A percentile compares a stretch with the other conserved stretches of the same genome.
phyloP scores from a whole-genome alignment of 768 basidiomycete genomes.

The Clitopilus hobsonii region DNA sequence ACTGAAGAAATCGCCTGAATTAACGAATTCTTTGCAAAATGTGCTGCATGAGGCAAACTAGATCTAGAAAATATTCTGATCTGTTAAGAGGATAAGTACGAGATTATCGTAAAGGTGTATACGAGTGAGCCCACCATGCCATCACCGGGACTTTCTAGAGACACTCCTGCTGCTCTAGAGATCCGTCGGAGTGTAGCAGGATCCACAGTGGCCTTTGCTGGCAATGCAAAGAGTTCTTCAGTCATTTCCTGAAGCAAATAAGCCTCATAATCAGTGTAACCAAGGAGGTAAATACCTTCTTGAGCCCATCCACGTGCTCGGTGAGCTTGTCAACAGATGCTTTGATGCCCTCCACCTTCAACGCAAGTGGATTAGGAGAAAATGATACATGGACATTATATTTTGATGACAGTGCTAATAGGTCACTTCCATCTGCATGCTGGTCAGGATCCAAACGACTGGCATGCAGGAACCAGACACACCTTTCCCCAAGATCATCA shows the following conservation, averaged over 20 bases:
- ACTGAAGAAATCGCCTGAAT: neutral
- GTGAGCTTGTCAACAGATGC: slow-evolving; percentile 44
- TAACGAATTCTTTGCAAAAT: neutral
- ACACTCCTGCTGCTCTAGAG: slow-evolving; percentile 65
- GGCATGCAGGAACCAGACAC: slow-evolving; percentile 7
- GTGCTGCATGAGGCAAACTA: neutral
- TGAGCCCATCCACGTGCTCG: slow-evolving; percentile 42
- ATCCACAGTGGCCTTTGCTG: slow-evolving; percentile 36
- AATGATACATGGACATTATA: slow-evolving; percentile 64
- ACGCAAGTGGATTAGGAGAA: slow-evolving; percentile 45
- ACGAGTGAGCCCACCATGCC: slow-evolving; percentile 47
- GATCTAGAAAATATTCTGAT: neutral
- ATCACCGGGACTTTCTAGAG: slow-evolving; percentile 47
- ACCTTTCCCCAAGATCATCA: slow-evolving; percentile 74
- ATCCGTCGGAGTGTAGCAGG: slow-evolving; percentile 52
- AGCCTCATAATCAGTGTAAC: neutral
- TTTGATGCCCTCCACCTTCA: slow-evolving; percentile 56
- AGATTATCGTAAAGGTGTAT: too few species aligned
- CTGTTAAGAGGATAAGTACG: too few species aligned
- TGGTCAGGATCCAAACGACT: slow-evolving; percentile 3
- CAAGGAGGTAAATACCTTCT: slow-evolving; percentile 34
- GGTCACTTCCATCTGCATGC: slow-evolving; percentile 55
- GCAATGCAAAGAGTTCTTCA: slow-evolving; percentile 35
- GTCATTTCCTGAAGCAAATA: slow-evolving; percentile 32
- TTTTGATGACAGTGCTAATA: slow-evolving; percentile 52